Evolutionary conservation across 768 basidiomycete species (phyloP), one percentile per base, ranked within the genome.

Genomic region (Termitomyces sp.): DNA sequence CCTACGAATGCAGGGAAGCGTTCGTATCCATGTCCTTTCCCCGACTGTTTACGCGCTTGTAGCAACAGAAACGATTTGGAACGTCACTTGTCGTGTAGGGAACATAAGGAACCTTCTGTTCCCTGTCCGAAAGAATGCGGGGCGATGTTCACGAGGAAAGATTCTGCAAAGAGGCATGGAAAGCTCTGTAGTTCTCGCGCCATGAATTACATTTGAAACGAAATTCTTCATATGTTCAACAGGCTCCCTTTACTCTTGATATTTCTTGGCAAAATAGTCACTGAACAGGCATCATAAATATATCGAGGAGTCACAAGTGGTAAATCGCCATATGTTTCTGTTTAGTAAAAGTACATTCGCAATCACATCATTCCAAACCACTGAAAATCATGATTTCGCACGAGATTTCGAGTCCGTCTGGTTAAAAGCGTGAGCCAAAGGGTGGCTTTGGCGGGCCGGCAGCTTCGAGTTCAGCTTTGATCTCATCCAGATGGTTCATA

Each of bases 401-500:
- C 10, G 3, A 27, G 18, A 39, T 13, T n/a, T 16, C 4, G 27
- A 20, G 12, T 40, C n/a, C 6, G 10, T 40, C 22, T 36, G 8
- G 9, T 50, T 2, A 50, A 18, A 26, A 10, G 16, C 0, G 18
- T 8, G 9, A 5, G 24, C 18, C 36, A 51, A n/a, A 42, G 6
- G 22, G 30, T 20, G 26, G 27, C 40, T 53, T 53, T 24, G 24
- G 71, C 18, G 79, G 69, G 5, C 79, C 79, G 13, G 72, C 70
- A 27, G 72, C 71, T 56, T 76, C 74, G 55, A 82, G 67, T 53
- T 81, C 78, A 3, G 70, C 73, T 60, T 87, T 83, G 55, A 87
- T 75, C 59, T 84, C 70, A 33, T 81, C 79, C 32, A 86, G 65
- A 60, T 85, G 83, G 59, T 82, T 76, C 68, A 85, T 64, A 68